These are phyloP conservation scores for Phlebiopsis gigantea DNA, from an alignment of 768 basidiomycete species.

Conservation along the genomic window DNA sequence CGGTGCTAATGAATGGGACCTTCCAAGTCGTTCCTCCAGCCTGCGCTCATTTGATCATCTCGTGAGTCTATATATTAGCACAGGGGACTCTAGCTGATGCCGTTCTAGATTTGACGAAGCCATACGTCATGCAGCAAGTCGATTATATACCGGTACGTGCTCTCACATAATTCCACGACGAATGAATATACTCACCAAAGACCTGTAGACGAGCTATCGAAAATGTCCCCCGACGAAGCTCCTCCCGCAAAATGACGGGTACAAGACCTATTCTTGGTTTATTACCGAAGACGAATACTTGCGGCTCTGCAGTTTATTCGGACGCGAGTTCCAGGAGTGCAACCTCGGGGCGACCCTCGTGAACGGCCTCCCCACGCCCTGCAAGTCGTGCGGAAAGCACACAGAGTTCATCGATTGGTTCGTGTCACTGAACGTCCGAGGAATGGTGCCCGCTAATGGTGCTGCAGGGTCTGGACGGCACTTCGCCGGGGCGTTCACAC, in stretches of 20 bases:
- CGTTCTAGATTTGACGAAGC: too few species aligned
- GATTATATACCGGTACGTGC: too few species aligned
- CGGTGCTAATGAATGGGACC: too few species aligned
- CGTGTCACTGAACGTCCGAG: background rate
- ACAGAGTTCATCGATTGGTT: conserved; percentile 17
- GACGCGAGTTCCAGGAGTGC: conserved; percentile 4
- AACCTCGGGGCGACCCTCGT: conserved; percentile 1
- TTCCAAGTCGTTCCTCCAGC: too few species aligned
- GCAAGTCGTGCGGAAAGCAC: conserved; percentile 10
- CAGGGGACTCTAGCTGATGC: too few species aligned
- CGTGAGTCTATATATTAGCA: too few species aligned
- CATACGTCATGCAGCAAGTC: too few species aligned
- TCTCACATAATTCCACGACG: too few species aligned
- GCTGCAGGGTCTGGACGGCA: conserved; percentile 12
- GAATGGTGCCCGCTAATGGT: background rate
- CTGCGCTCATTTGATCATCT: too few species aligned
- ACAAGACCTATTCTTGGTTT: background rate
- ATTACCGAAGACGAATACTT: conserved; percentile 11
- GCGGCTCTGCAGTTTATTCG: conserved; percentile 10
- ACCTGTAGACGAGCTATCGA: background rate
- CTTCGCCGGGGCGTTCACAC: conserved; percentile 13
- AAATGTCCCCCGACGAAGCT: background rate
- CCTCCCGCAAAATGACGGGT: background rate
- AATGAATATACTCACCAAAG: too few species aligned
- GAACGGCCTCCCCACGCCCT: conserved; percentile 1